Base-by-base conservation (phyloP, 1,284 basidiomycete genomes). In the Heterobasidion irregulare region DNA sequence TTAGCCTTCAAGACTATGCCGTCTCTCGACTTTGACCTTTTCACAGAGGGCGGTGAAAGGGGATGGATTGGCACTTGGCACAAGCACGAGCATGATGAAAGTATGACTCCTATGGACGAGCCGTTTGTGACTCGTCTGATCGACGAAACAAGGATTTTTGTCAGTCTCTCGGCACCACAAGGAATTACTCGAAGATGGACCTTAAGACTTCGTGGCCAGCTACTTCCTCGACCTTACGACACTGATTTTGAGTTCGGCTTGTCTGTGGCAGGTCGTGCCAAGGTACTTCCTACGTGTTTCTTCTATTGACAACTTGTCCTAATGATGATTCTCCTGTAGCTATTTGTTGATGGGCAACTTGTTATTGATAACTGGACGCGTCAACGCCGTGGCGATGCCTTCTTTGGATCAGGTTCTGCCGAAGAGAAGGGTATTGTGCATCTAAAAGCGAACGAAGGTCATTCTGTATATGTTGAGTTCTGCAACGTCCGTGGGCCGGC, bases 321-420 rank as follows among this genome's bases (percentile, higher is more conserved):
- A 43, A 19, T 36, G 53, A 38, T 33, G 53, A 44, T n/a, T 46
- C 74, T 76, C 76, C 79, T 80, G 5, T 82, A 83, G 66, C 70
- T 89, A 4, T 89, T 74, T 69, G 68, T 89, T n/a, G 68, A 89
- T 59, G 80, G 75, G 13, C 65, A 80, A 62, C 65, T 86, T 55
- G 70, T 77, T 3, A 79, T 89, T 53, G 84, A 89, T 65, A 87
- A 88, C 62, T 84, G 82, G 78, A 82, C 80, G 13, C 77, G 77
- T 57, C 82, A 84, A 66, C 79, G 78, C 5, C 81, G 82, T 0
- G 83, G 83, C 0, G 80, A 82, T 53, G 84, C 84, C 68, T 85
- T 83, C 69, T 86, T 84, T 61, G 83, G 83, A 75, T 80, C 59
- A 53, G 77, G 65, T 7, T 55, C 49, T 0, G 68, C 78, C 3